Conservation (phyloP, 164 flowering plant species). For the Dillenia turbinata region DNA sequence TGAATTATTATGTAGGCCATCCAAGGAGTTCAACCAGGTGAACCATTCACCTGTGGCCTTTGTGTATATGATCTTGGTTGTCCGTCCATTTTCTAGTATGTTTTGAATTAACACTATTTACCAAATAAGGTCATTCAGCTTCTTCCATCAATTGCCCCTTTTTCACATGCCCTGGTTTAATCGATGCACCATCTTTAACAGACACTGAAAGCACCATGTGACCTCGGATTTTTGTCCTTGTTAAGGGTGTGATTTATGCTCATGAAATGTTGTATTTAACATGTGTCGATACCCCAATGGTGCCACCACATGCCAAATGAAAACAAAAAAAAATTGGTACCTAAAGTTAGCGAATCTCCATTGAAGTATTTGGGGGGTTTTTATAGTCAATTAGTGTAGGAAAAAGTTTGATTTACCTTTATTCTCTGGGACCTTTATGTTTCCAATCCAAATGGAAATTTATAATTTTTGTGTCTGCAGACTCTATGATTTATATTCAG, state of each 20-base stretch:
- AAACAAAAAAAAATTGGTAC: too few species aligned
- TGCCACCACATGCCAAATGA: neutral
- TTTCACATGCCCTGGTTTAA: constrained; percentile 12
- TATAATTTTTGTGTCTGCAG: constrained; percentile 1
- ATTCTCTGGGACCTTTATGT: constrained; percentile 22
- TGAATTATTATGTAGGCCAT: constrained; percentile 12
- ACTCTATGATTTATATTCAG: too few species aligned
- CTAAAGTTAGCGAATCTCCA: too few species aligned
- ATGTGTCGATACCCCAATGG: neutral
- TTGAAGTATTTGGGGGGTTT: too few species aligned
- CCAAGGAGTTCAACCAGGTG: neutral
- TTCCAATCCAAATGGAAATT: constrained; percentile 26
- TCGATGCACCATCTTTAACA: constrained; percentile 24
- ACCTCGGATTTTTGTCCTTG: constrained; percentile 8
- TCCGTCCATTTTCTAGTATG: neutral
- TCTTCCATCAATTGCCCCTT: constrained; percentile 7
- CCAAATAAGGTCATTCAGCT: constrained; percentile 20
- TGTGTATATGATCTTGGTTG: neutral
- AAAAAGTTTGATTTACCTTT: constrained; percentile 14
- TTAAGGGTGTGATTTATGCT: neutral
- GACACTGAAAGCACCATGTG: constrained; percentile 6
- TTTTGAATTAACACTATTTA: neutral
- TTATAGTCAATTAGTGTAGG: neutral
- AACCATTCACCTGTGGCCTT: neutral
- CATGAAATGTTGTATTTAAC: constrained; percentile 2